phyloP scores from a whole-genome alignment of 2,329 filamentous ascomycete genomes.

The Fusarium temperatum region DNA sequence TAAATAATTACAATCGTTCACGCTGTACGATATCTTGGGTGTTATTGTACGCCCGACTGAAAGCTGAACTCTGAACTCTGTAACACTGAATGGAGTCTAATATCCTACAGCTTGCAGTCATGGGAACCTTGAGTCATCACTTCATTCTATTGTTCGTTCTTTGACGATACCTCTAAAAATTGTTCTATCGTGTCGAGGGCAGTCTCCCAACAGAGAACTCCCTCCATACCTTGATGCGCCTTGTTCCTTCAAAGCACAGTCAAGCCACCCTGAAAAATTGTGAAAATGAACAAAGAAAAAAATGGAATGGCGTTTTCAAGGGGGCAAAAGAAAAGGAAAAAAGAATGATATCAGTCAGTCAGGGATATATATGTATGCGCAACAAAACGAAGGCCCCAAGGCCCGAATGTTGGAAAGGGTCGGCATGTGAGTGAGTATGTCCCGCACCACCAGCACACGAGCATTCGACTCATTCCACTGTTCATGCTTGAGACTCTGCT shows the following conservation, averaged over 20 bases:
- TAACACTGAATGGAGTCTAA: background rate
- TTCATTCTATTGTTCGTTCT: conserved; percentile 35
- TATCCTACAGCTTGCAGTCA: background rate
- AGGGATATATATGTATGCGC: conserved; percentile 1
- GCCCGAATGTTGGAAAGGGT: conserved; percentile 6
- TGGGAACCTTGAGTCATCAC: conserved; percentile 25
- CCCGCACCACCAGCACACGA: conserved; percentile 22
- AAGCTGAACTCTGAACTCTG: background rate
- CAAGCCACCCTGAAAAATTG: conserved; percentile 17
- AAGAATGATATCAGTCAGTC: conserved; percentile 3
- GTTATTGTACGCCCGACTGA: background rate
- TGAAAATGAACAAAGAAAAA: conserved; percentile 24
- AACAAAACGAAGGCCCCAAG: conserved; percentile 1
- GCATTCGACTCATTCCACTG: background rate
- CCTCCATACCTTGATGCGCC: conserved; percentile 32
- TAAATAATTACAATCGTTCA: conserved; percentile 19
- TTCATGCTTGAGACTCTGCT: conserved; percentile 59
- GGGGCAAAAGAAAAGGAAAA: conserved; percentile 1
- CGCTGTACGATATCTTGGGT: background rate
- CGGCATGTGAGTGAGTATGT: conserved; percentile 9
- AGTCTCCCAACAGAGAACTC: conserved; percentile 11
- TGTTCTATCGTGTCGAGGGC: conserved; percentile 34
- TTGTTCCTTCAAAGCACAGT: conserved; percentile 23
- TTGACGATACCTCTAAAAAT: conserved; percentile 32
- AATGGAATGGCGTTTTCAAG: background rate